Percentiles rank a stretch among this genome's conserved stretches.
Evolutionary conservation across 768 basidiomycete species (phyloP).

Genomic region (Pisolithus albus): DNA sequence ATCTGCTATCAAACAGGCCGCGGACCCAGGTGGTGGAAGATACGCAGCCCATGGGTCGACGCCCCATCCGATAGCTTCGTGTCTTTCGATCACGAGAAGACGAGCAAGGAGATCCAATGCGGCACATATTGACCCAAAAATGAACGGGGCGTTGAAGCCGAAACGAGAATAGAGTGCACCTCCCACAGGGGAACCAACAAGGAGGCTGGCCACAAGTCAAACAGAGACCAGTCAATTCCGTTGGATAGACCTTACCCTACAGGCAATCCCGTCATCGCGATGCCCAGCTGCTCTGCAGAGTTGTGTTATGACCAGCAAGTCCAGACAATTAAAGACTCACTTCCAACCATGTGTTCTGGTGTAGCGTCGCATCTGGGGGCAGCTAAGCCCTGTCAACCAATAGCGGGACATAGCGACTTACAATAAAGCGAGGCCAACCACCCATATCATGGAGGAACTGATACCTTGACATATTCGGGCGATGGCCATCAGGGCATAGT

Average conservation of each 20-base stretch:
- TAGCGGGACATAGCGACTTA: conserved; percentile 18
- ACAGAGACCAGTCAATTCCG: neutral
- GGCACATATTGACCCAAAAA: conserved; percentile 43
- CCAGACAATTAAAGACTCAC: conserved; percentile 28
- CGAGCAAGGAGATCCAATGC: conserved; percentile 47
- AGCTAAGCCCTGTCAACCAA: conserved; percentile 6
- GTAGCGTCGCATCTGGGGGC: conserved; percentile 47
- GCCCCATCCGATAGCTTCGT: conserved; percentile 43
- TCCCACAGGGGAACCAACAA: conserved; percentile 53
- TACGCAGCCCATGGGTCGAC: conserved; percentile 32
- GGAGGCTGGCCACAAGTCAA: conserved; percentile 28
- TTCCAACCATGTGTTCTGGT: conserved; percentile 41
- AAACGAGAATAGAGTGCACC: conserved; percentile 47
- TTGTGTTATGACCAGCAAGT: neutral
- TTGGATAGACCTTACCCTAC: conserved; percentile 35
- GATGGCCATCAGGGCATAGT: conserved; percentile 49
- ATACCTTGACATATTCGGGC: conserved; percentile 56
- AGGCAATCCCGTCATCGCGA: conserved; percentile 53
- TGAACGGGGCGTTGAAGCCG: conserved; percentile 56
- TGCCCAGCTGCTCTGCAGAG: conserved; percentile 47
- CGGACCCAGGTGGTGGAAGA: conserved; percentile 1
- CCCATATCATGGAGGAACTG: conserved; percentile 56
- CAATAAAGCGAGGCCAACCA: conserved; percentile 55
- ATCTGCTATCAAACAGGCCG: conserved; percentile 5
- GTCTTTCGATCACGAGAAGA: conserved; percentile 50